Percentiles rank a stretch among this genome's conserved stretches.
Conservation (phyloP, 176 grass and related monocot species). For the Lolium rigidum region DNA sequence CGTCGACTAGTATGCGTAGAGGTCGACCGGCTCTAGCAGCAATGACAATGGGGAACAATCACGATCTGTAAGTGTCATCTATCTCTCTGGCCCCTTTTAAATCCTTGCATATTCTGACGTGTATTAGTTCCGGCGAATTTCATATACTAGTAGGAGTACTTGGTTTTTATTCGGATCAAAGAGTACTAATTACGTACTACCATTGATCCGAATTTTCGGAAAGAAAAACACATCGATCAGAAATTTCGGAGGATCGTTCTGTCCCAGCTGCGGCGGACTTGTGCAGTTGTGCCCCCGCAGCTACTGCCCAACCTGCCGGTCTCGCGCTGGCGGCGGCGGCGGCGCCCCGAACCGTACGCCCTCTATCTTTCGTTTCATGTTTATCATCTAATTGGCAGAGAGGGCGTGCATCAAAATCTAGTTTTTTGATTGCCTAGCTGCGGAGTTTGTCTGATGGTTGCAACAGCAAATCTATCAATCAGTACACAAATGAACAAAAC, state of each 20-base stretch:
- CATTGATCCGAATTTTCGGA: too few relatives aligned
- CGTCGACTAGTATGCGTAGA: neutral
- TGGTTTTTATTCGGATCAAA: too few relatives aligned
- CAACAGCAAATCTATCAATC: conserved; percentile 1
- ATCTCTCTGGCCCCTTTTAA: too few relatives aligned
- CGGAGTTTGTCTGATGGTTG: neutral
- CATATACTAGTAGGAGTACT: too few relatives aligned
- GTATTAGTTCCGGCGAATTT: too few relatives aligned
- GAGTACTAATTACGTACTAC: too few relatives aligned
- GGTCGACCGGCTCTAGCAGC: neutral
- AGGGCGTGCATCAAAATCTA: neutral
- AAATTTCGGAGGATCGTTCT: neutral
- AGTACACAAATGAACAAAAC: neutral
- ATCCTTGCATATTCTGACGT: too few relatives aligned
- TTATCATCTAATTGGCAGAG: neutral
- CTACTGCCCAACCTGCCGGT: neutral
- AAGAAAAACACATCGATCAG: too few relatives aligned
- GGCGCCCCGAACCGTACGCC: neutral
- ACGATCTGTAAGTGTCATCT: neutral
- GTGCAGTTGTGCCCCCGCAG: neutral
- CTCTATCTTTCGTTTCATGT: neutral
- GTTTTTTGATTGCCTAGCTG: neutral
- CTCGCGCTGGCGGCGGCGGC: neutral
- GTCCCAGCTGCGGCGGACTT: neutral
- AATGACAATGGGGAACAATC: neutral